These are phyloP conservation scores for Pseudocohnilembus persalinus DNA, from an alignment of 169 alveolate genomes.

Conservation along the genomic window DNA sequence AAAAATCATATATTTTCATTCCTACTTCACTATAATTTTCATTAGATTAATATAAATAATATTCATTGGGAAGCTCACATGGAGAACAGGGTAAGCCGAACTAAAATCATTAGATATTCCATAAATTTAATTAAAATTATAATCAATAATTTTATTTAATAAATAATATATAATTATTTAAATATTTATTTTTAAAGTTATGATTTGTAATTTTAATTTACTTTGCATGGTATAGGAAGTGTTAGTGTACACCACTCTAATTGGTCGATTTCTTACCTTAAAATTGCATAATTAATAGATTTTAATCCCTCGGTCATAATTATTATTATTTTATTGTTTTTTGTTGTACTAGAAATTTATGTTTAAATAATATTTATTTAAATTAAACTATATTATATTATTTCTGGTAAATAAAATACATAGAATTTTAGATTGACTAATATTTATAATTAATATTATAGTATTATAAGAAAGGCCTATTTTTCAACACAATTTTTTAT, in stretches of 20 bases:
- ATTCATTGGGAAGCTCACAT: constrained; percentile 27
- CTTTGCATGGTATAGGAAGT: constrained; percentile 21
- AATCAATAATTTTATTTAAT: too few relatives aligned
- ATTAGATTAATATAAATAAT: constrained; percentile 20
- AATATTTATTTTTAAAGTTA: too few relatives aligned
- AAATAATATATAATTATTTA: too few relatives aligned
- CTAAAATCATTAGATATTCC: neutral
- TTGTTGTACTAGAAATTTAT: too few relatives aligned
- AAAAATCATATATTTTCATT: constrained; percentile 27
- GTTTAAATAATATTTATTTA: too few relatives aligned
- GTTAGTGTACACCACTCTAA: constrained; percentile 28
- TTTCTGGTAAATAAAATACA: too few relatives aligned
- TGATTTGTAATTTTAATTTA: neutral
- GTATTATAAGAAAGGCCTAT: too few relatives aligned
- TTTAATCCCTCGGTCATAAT: constrained; percentile 26
- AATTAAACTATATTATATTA: too few relatives aligned
- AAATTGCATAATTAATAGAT: constrained; percentile 23
- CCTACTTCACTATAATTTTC: constrained; percentile 8
- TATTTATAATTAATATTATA: too few relatives aligned
- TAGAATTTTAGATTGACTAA: too few relatives aligned
- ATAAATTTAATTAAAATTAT: too few relatives aligned
- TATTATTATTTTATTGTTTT: neutral
- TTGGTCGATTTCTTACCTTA: constrained; percentile 25
- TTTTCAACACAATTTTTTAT: too few relatives aligned
- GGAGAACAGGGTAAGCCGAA: constrained; percentile 31